A percentile compares a stretch with the other conserved stretches of the same genome.
These are phyloP conservation scores for Astrothelium macrocarpum DNA, from an alignment of 495 filamentous ascomycete genomes.

Conservation along the genomic window DNA sequence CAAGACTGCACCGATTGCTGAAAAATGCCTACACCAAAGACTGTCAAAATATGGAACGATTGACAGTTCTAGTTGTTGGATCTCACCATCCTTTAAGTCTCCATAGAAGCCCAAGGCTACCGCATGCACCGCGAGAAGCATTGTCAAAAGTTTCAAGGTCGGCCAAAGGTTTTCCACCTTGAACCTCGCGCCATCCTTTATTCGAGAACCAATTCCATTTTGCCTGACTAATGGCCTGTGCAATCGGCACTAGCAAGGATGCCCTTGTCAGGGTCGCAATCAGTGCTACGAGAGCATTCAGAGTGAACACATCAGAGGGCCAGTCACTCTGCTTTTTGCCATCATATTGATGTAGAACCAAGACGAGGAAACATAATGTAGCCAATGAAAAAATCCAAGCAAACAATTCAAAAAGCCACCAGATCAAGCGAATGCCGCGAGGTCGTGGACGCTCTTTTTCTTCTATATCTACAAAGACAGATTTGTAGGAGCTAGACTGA, in stretches of 20 bases:
- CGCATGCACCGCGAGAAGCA: neutral
- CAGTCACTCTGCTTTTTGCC: neutral
- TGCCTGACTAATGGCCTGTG: neutral
- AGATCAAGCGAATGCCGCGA: neutral
- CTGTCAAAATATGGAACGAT: neutral
- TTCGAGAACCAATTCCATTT: constrained; percentile 3
- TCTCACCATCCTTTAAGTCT: constrained; percentile 3
- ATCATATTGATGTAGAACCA: neutral
- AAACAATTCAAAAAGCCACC: constrained; percentile 4
- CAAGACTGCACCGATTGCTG: neutral
- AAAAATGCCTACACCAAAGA: neutral
- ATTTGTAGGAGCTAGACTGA: neutral
- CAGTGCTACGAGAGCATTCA: neutral
- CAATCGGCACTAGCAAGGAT: neutral
- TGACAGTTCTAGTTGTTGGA: neutral
- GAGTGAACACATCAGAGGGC: neutral
- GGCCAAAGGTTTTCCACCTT: neutral
- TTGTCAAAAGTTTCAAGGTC: neutral
- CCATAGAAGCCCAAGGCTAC: neutral
- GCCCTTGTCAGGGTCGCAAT: neutral
- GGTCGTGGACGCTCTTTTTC: neutral
- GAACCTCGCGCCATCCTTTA: neutral
- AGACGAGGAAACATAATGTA: neutral
- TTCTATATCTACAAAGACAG: constrained; percentile 1
- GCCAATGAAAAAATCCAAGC: neutral